These are phyloP conservation scores for Yamadazyma akitaensis DNA, from an alignment of 805 yeast genomes.

Conservation along the genomic window DNA sequence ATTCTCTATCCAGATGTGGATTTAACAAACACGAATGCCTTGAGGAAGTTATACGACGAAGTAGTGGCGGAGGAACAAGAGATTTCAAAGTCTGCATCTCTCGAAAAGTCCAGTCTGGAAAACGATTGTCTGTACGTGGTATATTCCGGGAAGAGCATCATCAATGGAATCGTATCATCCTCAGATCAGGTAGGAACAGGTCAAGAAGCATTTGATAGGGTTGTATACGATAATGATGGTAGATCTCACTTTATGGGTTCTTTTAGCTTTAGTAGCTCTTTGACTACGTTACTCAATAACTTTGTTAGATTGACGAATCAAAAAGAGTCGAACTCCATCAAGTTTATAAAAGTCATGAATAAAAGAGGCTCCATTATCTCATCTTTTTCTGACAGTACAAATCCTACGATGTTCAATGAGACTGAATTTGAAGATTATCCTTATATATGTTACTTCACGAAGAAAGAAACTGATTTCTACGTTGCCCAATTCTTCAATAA, in stretches of 20 bases:
- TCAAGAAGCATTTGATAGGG: constrained; percentile 8
- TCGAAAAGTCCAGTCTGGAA: background rate
- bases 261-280: constrained; percentile 10
- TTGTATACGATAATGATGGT: constrained; percentile 12
- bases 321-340: constrained; percentile 5
- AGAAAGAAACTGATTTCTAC: constrained; percentile 9
- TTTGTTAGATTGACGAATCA: constrained; percentile 5
- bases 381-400: constrained; percentile 10
- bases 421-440: constrained; percentile 5
- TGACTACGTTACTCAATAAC: constrained; percentile 9
- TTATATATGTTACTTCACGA: constrained; percentile 4
- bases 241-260: constrained; percentile 10
- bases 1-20: constrained; percentile 8
- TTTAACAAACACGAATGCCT: constrained; percentile 1
- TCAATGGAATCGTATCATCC: constrained; percentile 1
- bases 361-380: constrained; percentile 12
- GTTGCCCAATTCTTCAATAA: constrained; percentile 1
- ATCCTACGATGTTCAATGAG: constrained; percentile 5
- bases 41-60: background rate
- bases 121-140: constrained; percentile 4
- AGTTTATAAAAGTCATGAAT: constrained; percentile 10
- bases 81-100: background rate
- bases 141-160: constrained; percentile 9
- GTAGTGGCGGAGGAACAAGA: background rate
- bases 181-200: constrained; percentile 3